A percentile compares a stretch with the other conserved stretches of the same genome.
These are phyloP conservation scores for Claviceps spartinae DNA, from an alignment of 2,329 filamentous ascomycete genomes.

Conservation along the genomic window DNA sequence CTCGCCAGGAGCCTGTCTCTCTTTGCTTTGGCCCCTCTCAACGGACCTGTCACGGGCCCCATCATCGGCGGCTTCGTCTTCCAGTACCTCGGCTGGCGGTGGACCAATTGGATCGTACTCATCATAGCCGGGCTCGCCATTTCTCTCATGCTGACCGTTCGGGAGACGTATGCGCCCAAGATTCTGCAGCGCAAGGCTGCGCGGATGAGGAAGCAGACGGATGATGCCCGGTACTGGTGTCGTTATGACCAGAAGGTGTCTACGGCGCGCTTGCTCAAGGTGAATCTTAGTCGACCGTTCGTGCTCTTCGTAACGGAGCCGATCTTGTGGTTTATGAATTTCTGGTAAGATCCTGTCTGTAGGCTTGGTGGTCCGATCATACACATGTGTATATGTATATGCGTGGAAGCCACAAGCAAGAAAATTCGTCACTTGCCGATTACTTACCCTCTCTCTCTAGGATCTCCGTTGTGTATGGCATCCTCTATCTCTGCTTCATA, in stretches of 20 bases:
- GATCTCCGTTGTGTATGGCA: constrained; percentile 73
- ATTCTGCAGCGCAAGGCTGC: constrained; percentile 55
- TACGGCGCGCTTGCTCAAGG: constrained; percentile 53
- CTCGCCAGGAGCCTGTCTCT: constrained; percentile 73
- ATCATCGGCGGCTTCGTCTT: constrained; percentile 58
- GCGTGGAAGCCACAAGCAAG: too few relatives aligned
- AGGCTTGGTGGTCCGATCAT: too few relatives aligned
- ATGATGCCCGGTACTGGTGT: constrained; percentile 62
- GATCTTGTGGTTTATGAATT: constrained; percentile 58
- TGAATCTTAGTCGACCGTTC: constrained; percentile 68
- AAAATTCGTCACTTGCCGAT: too few relatives aligned
- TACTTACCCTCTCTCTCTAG: constrained; percentile 22
- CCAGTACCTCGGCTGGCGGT: constrained; percentile 72
- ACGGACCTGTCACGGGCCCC: constrained; percentile 41
- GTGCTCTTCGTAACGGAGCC: constrained; percentile 68
- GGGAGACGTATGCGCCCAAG: constrained; percentile 65
- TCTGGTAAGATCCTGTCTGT: constrained; percentile 35
- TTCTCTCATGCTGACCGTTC: constrained; percentile 42
- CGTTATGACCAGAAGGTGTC: constrained; percentile 61
- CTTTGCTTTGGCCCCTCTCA: constrained; percentile 58
- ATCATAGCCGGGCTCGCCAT: constrained; percentile 55
- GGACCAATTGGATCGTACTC: constrained; percentile 70
- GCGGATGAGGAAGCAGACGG: constrained; percentile 50
- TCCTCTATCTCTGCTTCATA: constrained; percentile 82
- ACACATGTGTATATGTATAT: too few relatives aligned